Conservation (phyloP, 805 yeast genomes). For the Ogataea dorogensis region DNA sequence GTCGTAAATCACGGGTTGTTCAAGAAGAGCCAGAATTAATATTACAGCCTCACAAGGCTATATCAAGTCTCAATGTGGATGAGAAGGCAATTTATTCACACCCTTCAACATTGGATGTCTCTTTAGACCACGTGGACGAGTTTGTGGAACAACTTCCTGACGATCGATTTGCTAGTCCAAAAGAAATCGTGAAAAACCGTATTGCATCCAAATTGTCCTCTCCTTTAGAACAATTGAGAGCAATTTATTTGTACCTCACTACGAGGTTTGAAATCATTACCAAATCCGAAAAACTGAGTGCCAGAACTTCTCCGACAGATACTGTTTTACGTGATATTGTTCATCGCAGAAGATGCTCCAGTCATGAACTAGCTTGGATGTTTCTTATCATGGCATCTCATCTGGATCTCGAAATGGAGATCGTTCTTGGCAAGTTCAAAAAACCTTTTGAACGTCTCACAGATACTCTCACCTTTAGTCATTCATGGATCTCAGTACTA, state of each 20-base stretch:
- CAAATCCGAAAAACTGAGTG: conserved; percentile 34
- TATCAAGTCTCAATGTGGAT: conserved; percentile 45
- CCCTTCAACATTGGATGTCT: conserved; percentile 20
- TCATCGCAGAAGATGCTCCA: conserved; percentile 28
- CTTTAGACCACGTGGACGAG: conserved; percentile 42
- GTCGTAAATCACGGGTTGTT: conserved; percentile 63
- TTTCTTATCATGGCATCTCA: conserved; percentile 71
- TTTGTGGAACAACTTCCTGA: conserved; percentile 38
- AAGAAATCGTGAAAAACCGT: conserved; percentile 52
- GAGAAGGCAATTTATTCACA: conserved; percentile 30
- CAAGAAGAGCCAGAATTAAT: conserved; percentile 60
- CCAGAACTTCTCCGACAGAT: conserved; percentile 30
- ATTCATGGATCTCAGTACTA: conserved; percentile 83
- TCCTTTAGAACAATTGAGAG: conserved; percentile 61
- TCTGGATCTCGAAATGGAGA: conserved; percentile 69
- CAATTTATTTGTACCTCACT: conserved; percentile 59
- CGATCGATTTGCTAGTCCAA: conserved; percentile 45
- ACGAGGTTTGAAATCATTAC: conserved; percentile 53
- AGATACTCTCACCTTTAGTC: conserved; percentile 58
- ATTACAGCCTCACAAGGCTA: conserved; percentile 57
- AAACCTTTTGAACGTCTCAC: conserved; percentile 62
- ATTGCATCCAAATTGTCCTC: conserved; percentile 52
- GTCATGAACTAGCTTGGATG: conserved; percentile 71
- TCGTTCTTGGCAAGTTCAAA: conserved; percentile 81
- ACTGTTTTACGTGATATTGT: conserved; percentile 29